Percentiles rank a stretch among this genome's conserved stretches.
Conservation (phyloP, 2,329 filamentous ascomycete species). For the Trichoderma atroviride region DNA sequence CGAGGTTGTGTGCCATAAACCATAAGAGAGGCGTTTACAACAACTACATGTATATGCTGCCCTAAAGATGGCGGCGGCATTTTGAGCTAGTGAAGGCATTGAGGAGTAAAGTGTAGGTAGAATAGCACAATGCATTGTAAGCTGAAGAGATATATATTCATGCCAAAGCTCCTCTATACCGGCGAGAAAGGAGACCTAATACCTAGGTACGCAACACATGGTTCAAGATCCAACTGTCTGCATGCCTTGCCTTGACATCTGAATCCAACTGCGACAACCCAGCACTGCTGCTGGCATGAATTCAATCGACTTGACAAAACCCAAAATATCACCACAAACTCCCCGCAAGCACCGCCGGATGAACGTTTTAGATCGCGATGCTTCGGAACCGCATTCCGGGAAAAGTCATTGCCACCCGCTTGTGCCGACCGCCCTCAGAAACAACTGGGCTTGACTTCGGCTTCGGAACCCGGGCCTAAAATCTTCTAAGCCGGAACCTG, state of each 20-base stretch:
- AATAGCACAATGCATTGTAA: neutral
- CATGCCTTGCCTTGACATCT: neutral
- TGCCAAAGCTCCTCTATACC: neutral
- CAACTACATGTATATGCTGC: neutral
- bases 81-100: neutral
- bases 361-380: constrained; percentile 9
- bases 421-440: neutral
- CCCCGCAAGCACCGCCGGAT: constrained; percentile 12
- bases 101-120: neutral
- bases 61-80: neutral
- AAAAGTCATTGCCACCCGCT: constrained; percentile 15
- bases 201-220: neutral
- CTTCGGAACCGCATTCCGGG: constrained; percentile 7
- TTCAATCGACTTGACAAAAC: neutral
- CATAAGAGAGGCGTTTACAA: neutral
- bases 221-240: neutral
- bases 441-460: neutral
- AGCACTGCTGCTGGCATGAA: neutral
- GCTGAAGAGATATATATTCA: neutral
- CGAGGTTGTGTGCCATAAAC: constrained; percentile 44
- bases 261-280: neutral
- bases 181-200: neutral
- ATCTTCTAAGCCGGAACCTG: neutral
- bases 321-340: neutral
- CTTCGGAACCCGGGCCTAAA: constrained; percentile 19